Evolutionary conservation across 495 filamentous ascomycete species (phyloP), one percentile per base, ranked within the genome.

Genomic region (Parathielavia appendiculata): DNA sequence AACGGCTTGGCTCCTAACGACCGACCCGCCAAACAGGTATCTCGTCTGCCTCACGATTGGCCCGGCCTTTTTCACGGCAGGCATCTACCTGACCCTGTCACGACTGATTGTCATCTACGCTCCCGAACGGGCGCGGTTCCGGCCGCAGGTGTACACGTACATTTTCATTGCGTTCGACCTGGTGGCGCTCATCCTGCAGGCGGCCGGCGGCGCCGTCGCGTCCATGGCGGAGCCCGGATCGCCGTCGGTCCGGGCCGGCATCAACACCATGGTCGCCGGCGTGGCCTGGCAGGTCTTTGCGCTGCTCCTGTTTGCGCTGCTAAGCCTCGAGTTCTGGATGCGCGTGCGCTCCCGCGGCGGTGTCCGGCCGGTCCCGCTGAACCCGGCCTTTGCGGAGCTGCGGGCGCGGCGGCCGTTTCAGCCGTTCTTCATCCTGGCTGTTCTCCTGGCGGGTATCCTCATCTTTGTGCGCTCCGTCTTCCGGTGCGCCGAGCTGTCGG

Each of bases 81-180:
- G 63, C 35, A 53, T 64, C 43, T 65, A 66, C 54, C 52, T 66
- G 36, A 70, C 59, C 71, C 69, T 61, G 68, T 79, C 65, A 66
- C 72, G 54, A 46, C 73, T 43, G 35, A 71, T 65, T 16, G 13
- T 58, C 57, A 70, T 76, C 60, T 76, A 76, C 13, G 76, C 74
- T 41, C 71, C 81, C 51, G 59, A 64, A 6, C 47, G 22, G 17
- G 35, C 59, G 0, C 60, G 63, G 14, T 48, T 65, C 51, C 39
- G 34, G 8, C 69, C 78, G 13, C 67, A 69, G 40, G 62, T 69
- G 35, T 84, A 82, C 70, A 71, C 72, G 14, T 73, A 71, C 61
- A 69, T 80, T 59, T 81, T 83, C 68, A 78, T 82, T 54, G 69
- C 70, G 23, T 80, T 75, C 71, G 79, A 82, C 59, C 44, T 80